Evolutionary conservation across 2,329 filamentous ascomycete species (phyloP).

Genomic region (Sclerotinia nivalis): DNA sequence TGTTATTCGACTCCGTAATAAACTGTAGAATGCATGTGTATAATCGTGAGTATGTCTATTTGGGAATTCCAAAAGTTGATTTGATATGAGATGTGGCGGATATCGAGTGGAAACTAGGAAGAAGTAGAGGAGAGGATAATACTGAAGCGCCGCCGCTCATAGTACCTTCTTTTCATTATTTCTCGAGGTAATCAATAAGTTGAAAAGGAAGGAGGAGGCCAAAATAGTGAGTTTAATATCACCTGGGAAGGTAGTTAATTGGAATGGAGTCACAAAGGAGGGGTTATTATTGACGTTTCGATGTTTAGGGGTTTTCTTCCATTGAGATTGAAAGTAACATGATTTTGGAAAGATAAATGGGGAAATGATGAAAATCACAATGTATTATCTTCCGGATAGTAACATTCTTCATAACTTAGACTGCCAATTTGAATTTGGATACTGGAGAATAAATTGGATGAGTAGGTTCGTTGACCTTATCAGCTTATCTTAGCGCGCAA

Average conservation of each 20-base stretch:
- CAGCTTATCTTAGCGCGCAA: constrained; percentile 22
- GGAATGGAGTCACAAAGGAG: background rate
- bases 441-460: too few relatives aligned
- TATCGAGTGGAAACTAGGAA: background rate
- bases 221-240: background rate
- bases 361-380: too few relatives aligned
- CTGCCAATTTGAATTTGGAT: background rate
- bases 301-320: background rate
- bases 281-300: background rate
- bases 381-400: too few relatives aligned
- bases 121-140: background rate
- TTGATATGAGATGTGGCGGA: background rate
- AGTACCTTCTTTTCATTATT: background rate
- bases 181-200: background rate
- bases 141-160: background rate
- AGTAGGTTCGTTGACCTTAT: background rate
- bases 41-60: background rate
- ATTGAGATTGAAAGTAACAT: background rate
- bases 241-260: background rate
- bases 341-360: background rate
- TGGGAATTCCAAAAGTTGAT: background rate
- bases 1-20: background rate
- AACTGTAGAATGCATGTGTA: background rate
- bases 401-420: background rate
- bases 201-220: background rate